Conservation (phyloP, 768 basidiomycete genomes). For the Mycena olivaceomarginata region DNA sequence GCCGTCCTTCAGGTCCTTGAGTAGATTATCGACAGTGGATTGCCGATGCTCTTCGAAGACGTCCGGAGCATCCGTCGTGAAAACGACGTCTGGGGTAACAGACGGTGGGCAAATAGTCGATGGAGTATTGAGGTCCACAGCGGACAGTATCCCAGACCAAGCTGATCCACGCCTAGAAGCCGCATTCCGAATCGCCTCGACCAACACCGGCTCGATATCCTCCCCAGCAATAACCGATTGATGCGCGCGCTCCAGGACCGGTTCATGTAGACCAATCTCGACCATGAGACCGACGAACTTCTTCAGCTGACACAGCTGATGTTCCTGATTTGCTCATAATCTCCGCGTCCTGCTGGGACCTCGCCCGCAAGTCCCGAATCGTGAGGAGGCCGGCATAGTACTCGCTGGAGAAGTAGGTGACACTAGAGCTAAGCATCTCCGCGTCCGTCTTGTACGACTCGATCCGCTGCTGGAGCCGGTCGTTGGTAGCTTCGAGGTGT, state of each 20-base stretch:
- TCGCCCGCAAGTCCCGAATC: slow-evolving; percentile 47
- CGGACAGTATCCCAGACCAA: slow-evolving; percentile 64
- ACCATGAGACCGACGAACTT: slow-evolving; percentile 60
- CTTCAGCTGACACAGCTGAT: slow-evolving; percentile 54
- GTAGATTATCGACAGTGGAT: slow-evolving; percentile 57
- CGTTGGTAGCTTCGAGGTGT: slow-evolving; percentile 54
- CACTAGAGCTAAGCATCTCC: slow-evolving; percentile 46
- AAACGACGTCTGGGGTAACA: slow-evolving; percentile 6
- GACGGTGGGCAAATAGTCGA: slow-evolving; percentile 45
- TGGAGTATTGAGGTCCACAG: slow-evolving; percentile 51
- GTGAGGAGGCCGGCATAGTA: slow-evolving; percentile 53
- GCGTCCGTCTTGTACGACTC: slow-evolving; percentile 44
- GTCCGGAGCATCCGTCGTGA: slow-evolving; percentile 48
- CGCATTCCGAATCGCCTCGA: slow-evolving; percentile 65
- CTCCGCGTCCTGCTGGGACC: slow-evolving; percentile 51
- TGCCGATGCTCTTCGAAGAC: slow-evolving; percentile 40
- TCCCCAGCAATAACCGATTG: slow-evolving; percentile 52
- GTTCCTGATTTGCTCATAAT: slow-evolving; percentile 49
- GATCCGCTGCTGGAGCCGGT: slow-evolving; percentile 36
- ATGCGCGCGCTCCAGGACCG: slow-evolving; percentile 55
- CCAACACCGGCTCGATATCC: slow-evolving; percentile 62
- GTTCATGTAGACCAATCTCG: slow-evolving; percentile 57
- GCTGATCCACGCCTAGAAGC: slow-evolving; percentile 59
- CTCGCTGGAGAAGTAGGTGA: slow-evolving; percentile 51
- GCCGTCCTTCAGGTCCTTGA: slow-evolving; percentile 48